phyloP scores from a whole-genome alignment of 495 filamentous ascomycete species.

The Bryoglossum gracile region DNA sequence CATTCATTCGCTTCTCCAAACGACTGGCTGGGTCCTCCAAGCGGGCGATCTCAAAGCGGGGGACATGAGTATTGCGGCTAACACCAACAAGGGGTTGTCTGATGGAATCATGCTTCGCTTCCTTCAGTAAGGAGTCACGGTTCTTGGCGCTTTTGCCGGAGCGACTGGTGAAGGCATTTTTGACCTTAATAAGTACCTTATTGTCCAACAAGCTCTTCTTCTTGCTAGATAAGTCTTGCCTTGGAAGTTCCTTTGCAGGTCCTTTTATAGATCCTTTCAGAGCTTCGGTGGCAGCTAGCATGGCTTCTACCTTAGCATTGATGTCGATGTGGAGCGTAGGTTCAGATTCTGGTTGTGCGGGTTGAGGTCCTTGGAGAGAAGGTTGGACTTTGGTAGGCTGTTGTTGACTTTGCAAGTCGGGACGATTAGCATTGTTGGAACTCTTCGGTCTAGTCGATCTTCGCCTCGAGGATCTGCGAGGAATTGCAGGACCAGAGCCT shows the following conservation, averaged over 20 bases:
- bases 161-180: constrained; percentile 21
- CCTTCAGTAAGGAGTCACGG: neutral
- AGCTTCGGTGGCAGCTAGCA: constrained; percentile 26
- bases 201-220: constrained; percentile 17
- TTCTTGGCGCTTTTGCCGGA: too few species aligned
- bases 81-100: constrained; percentile 6
- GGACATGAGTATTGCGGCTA: too few species aligned
- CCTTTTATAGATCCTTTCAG: too few species aligned
- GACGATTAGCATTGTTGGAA: neutral
- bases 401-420: neutral
- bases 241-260: too few species aligned
- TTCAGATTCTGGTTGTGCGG: neutral
- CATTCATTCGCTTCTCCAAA: constrained; percentile 26
- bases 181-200: constrained; percentile 22
- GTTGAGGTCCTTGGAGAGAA: neutral
- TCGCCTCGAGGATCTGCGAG: constrained; percentile 19
- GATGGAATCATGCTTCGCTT: constrained; percentile 3
- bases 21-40: too few species aligned
- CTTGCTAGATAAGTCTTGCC: constrained; percentile 4
- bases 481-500: constrained; percentile 7
- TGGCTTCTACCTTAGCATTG: constrained; percentile 24
- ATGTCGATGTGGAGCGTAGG: constrained; percentile 11
- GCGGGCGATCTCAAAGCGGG: too few species aligned
- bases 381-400: neutral
- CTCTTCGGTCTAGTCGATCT: constrained; percentile 5